Evolutionary conservation across 805 yeast species (phyloP), one percentile per base, ranked within the genome.

Genomic region (Nakazawaea ernobii): DNA sequence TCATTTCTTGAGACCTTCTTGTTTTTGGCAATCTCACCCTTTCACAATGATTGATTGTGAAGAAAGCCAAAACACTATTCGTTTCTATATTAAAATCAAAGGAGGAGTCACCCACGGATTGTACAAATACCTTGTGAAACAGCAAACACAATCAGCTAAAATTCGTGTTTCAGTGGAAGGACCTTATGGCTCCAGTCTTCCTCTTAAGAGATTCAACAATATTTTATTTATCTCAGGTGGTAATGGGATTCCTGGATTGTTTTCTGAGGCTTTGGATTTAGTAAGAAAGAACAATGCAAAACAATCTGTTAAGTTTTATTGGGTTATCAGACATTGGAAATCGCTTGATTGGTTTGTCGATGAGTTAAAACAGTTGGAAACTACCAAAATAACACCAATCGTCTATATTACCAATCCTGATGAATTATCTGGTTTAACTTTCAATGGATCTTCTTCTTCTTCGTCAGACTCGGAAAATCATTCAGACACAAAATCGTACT

Each of bases 261-360:
- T 65, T 49, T 62, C 71, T 32, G 73, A 75, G 52, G 73, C 68
- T 6, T 46, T 56, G 8, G 60, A 65, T 33, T 46, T 65, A 4
- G 53, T 63, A 1, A 54, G 56, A 17, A 55, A 54, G 35, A 45
- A 58, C 15, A 54, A 51, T 28, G 49, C 33, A 7, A 63, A 64
- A 37, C 68, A 63, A 14, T 58, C 62, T 37, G 62, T 71, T 30
- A 73, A 76, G 49, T 69, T 86, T 43, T 62, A 75, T 32, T 88
- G 96, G 95, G 71, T 75, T 8, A 69, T 85, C 9, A 68, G 82
- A 46, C 77, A 80, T 33, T 66, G 70, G 49, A 64, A 65, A 35
- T 73, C 82, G 7, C 57, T 86, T 15, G 58, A 64, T 39, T 75
- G 82, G 80, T 75, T 77, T 49, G 59, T 62, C 32, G 71, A 70